Conservation (phyloP, 1,139 yeast genomes). For the Torulaspora pretoriensis region DNA sequence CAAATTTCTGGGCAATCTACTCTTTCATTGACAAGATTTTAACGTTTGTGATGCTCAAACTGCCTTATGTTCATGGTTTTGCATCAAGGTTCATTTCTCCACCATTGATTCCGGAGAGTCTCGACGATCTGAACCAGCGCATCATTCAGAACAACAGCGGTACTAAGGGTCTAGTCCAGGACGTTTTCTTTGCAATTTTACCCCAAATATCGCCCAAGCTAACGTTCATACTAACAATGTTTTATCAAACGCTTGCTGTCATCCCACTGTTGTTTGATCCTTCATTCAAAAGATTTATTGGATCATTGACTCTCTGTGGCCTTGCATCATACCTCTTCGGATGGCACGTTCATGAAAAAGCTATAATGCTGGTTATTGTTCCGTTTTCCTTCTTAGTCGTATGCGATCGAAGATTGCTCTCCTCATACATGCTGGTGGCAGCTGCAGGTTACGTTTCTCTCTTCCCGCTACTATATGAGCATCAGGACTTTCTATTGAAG, state of each 20-base stretch:
- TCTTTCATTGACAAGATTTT: slow-evolving; percentile 77
- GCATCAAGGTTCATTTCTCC: slow-evolving; percentile 32
- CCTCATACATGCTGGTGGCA: slow-evolving; percentile 62
- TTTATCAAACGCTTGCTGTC: slow-evolving; percentile 71
- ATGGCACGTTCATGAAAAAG: slow-evolving; percentile 99
- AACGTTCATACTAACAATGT: slow-evolving; percentile 73
- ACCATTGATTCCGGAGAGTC: slow-evolving; percentile 30
- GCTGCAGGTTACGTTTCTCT: slow-evolving; percentile 83
- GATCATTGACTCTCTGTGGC: slow-evolving; percentile 83
- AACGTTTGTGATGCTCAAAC: slow-evolving; percentile 46
- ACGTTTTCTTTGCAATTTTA: slow-evolving; percentile 71
- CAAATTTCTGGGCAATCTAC: slow-evolving; percentile 93
- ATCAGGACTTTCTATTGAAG: slow-evolving; percentile 75
- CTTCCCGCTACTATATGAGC: slow-evolving; percentile 80
- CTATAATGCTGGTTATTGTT: slow-evolving; percentile 79
- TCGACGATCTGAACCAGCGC: slow-evolving; percentile 31
- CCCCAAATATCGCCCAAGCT: slow-evolving; percentile 76
- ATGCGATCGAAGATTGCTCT: slow-evolving; percentile 64
- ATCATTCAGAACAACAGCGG: slow-evolving; percentile 45
- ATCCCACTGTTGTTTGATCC: slow-evolving; percentile 75
- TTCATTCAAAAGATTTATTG: slow-evolving; percentile 71
- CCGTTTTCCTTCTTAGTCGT: slow-evolving; percentile 80
- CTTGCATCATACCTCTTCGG: slow-evolving; percentile 90
- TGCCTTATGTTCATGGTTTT: slow-evolving; percentile 44
- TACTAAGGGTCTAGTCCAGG: slow-evolving; percentile 87